phyloP scores from a whole-genome alignment of 768 basidiomycete genomes.

The Serendipita sp. region DNA sequence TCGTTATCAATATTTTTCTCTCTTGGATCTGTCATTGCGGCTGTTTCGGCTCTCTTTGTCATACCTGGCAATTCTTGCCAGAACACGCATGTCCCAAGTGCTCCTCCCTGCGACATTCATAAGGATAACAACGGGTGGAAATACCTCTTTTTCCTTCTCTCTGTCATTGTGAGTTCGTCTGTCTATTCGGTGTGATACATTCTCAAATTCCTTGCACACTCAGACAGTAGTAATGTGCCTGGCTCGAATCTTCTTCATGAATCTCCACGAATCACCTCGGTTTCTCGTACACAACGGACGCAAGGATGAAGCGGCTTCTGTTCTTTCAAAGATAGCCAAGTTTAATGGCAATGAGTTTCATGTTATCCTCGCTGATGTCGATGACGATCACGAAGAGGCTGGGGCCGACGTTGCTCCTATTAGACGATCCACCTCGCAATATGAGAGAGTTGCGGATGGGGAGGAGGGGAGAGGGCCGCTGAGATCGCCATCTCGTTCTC shows the following conservation, averaged over 20 bases:
- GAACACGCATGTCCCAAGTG: slow-evolving; percentile 22
- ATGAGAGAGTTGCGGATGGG: slow-evolving; percentile 4
- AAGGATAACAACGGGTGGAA: slow-evolving; percentile 78
- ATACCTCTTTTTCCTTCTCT: slow-evolving; percentile 60
- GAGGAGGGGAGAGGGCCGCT: slow-evolving; percentile 5
- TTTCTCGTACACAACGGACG: slow-evolving; percentile 84
- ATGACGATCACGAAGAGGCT: slow-evolving; percentile 19
- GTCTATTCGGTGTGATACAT: not conserved
- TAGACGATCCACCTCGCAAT: not conserved
- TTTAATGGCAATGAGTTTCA: slow-evolving; percentile 67
- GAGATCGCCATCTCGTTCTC: slow-evolving; percentile 6
- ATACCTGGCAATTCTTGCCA: slow-evolving; percentile 64
- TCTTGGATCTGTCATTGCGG: slow-evolving; percentile 73
- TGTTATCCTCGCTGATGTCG: slow-evolving; percentile 57
- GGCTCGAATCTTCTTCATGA: slow-evolving; percentile 77
- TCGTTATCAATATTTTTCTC: slow-evolving; percentile 93
- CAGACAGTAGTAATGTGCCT: slow-evolving; percentile 82
- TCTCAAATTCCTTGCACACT: not conserved
- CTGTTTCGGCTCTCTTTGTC: slow-evolving; percentile 60
- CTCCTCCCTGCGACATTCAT: slow-evolving; percentile 43
- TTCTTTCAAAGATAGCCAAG: slow-evolving; percentile 65
- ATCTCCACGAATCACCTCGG: slow-evolving; percentile 84
- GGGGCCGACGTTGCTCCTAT: not conserved
- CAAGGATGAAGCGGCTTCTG: slow-evolving; percentile 66
- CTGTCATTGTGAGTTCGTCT: slow-evolving; percentile 54